phyloP scores from a whole-genome alignment of 2,329 filamentous ascomycete species.

The Penicillium paneum region DNA sequence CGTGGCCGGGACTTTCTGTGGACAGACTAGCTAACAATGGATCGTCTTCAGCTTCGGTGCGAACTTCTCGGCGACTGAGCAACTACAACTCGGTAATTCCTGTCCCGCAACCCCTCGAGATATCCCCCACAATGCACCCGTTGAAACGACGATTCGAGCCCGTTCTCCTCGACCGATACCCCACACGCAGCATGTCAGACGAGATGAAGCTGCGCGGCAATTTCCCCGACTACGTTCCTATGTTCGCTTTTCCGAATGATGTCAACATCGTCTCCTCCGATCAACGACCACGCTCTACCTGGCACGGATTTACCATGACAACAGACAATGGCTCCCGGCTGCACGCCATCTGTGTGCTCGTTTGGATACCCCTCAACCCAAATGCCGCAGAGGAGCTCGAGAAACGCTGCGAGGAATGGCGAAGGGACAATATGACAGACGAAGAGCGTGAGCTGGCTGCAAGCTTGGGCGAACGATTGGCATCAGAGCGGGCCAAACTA shows the following conservation, averaged over 20 bases:
- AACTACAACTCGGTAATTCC: slow-evolving; percentile 99
- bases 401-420: slow-evolving; percentile 77
- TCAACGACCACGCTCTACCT: slow-evolving; percentile 88
- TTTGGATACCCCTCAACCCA: slow-evolving; percentile 85
- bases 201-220: slow-evolving; percentile 75
- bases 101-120: slow-evolving; percentile 82
- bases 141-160: slow-evolving; percentile 92
- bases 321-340: slow-evolving; percentile 86
- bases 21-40: background rate
- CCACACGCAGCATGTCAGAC: slow-evolving; percentile 75
- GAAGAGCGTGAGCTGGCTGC: slow-evolving; percentile 92
- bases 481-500: slow-evolving; percentile 80
- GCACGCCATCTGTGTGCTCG: slow-evolving; percentile 84
- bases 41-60: slow-evolving; percentile 57
- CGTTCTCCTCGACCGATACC: slow-evolving; percentile 91
- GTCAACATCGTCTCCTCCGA: slow-evolving; percentile 96
- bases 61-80: slow-evolving; percentile 83
- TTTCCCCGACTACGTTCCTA: slow-evolving; percentile 96
- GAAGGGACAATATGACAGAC: slow-evolving; percentile 92
- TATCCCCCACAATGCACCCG: slow-evolving; percentile 91
- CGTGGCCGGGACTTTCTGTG: too few relatives aligned
- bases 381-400: slow-evolving; percentile 74
- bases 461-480: slow-evolving; percentile 83
- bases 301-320: slow-evolving; percentile 99
- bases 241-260: slow-evolving; percentile 99